Evolutionary conservation across 2,329 filamentous ascomycete genomes (phyloP).

Genomic region (Fusarium subtropicale): DNA sequence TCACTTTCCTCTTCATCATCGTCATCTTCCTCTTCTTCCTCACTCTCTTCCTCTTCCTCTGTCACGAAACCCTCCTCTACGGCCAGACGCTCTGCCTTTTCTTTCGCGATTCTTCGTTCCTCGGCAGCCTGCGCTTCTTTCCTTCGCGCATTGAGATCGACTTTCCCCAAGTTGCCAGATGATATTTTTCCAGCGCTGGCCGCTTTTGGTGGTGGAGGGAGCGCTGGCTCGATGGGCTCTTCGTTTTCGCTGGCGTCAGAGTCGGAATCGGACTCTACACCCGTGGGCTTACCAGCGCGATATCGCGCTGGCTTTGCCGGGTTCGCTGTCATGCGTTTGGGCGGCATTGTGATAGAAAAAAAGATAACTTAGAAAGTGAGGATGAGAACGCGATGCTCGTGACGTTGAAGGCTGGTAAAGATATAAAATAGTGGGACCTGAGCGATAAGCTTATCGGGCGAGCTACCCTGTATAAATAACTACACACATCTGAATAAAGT

Average conservation of each 20-base stretch:
- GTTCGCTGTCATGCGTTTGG: conserved; percentile 94
- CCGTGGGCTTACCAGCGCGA: conserved; percentile 82
- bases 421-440: conserved; percentile 34
- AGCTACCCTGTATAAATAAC: conserved; percentile 31
- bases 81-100: conserved; percentile 63
- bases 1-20: conserved; percentile 56
- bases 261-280: conserved; percentile 66
- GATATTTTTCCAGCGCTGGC: conserved; percentile 67
- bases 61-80: conserved; percentile 74
- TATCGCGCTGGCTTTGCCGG: conserved; percentile 83
- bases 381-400: conserved; percentile 29
- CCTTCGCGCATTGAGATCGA: conserved; percentile 63
- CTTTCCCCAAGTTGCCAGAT: conserved; percentile 62
- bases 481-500: neutral
- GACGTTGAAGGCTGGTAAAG: conserved; percentile 36
- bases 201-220: conserved; percentile 68
- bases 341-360: conserved; percentile 63
- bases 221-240: conserved; percentile 49
- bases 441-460: conserved; percentile 34
- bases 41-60: conserved; percentile 62
- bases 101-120: conserved; percentile 59
- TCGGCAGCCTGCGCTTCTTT: conserved; percentile 61
- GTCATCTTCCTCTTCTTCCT: conserved; percentile 46
- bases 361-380: neutral
- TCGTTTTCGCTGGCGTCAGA: conserved; percentile 62